Evolutionary conservation across 1,139 yeast species (phyloP).

Genomic region (Protomyces inouyei): DNA sequence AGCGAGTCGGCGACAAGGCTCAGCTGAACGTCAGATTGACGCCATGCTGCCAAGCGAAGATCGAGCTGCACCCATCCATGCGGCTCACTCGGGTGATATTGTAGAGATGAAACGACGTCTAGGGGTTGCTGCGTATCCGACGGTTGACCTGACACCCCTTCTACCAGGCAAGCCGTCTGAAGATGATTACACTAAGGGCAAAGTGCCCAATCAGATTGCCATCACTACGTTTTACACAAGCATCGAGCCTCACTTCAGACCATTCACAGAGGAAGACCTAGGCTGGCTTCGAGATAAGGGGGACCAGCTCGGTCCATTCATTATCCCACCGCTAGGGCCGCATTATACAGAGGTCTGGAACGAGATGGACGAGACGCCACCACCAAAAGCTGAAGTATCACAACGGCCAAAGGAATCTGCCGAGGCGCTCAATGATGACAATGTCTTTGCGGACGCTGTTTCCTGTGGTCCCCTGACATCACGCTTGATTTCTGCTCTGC

Average conservation of each 20-base stretch:
- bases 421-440: slow-evolving; percentile 56
- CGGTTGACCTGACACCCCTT: slow-evolving; percentile 62
- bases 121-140: slow-evolving; percentile 88
- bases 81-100: slow-evolving; percentile 34
- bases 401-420: slow-evolving; percentile 47
- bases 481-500: slow-evolving; percentile 73
- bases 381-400: background rate
- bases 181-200: slow-evolving; percentile 69
- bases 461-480: slow-evolving; percentile 92
- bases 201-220: slow-evolving; percentile 89
- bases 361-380: slow-evolving; percentile 55
- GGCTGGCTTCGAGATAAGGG: slow-evolving; percentile 57
- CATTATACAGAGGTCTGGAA: slow-evolving; percentile 79
- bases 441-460: slow-evolving; percentile 63
- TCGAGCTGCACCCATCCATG: background rate
- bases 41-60: background rate
- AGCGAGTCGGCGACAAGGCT: background rate
- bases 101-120: slow-evolving; percentile 71
- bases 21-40: background rate
- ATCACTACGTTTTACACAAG: slow-evolving; percentile 81
- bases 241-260: slow-evolving; percentile 78
- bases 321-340: slow-evolving; percentile 79
- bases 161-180: slow-evolving; percentile 88
- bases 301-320: slow-evolving; percentile 40
- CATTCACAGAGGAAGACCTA: slow-evolving; percentile 72